Evolutionary conservation across 345 rosid genomes (phyloP).

Genomic region (Murraya paniculata): DNA sequence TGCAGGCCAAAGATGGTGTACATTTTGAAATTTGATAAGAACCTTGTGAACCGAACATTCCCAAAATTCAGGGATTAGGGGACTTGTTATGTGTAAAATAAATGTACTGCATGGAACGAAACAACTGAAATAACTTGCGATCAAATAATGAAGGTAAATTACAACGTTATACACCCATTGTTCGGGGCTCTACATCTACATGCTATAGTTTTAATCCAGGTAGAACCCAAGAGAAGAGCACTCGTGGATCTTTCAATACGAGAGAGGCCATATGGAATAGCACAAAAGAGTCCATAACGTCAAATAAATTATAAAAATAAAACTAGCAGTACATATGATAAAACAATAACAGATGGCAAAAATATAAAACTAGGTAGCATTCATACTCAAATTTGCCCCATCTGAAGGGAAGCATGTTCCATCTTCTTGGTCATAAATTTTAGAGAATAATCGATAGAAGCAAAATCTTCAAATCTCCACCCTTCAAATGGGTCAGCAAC

Average conservation of each 20-base stretch:
- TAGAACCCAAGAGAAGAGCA: too few species aligned
- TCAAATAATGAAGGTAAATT: background rate
- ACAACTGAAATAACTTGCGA: background rate
- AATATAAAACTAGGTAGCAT: background rate
- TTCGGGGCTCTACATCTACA: too few species aligned
- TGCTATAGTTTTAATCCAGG: too few species aligned
- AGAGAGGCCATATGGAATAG: background rate
- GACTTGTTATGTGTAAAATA: too few species aligned
- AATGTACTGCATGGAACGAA: too few species aligned
- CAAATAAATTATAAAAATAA: background rate
- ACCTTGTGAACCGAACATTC: background rate
- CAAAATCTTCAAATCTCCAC: conserved; percentile 45
- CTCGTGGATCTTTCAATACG: too few species aligned
- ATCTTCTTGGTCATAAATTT: conserved; percentile 44
- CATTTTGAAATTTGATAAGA: too few species aligned
- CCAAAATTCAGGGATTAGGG: background rate
- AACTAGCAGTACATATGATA: too few species aligned
- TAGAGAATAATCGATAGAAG: conserved; percentile 30
- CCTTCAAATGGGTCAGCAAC: conserved; percentile 58
- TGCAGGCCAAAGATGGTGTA: too few species aligned
- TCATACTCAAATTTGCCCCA: background rate
- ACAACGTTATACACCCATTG: too few species aligned
- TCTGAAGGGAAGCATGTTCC: conserved; percentile 21
- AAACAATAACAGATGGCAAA: background rate
- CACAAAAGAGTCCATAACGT: background rate